phyloP scores from a whole-genome alignment of 2,329 filamentous ascomycete species.

The Diaporthe ampelina region DNA sequence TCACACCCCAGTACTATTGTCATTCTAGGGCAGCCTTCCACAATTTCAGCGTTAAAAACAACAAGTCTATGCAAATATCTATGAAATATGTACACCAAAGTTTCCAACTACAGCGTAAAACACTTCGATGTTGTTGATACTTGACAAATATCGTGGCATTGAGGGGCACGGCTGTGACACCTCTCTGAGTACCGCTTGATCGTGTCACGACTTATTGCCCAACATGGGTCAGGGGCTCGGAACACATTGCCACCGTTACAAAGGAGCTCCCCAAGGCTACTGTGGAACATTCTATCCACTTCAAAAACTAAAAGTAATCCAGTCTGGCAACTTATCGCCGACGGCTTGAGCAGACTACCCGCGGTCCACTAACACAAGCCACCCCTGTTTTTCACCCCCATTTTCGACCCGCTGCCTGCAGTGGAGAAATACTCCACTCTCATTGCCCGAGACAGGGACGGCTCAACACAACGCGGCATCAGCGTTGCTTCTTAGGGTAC shows the following conservation, averaged over 20 bases:
- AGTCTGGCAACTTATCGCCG: neutral
- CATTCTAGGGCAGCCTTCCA: neutral
- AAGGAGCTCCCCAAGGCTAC: neutral
- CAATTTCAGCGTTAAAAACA: neutral
- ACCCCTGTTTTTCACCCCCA: slow-evolving; percentile 27
- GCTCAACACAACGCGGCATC: neutral
- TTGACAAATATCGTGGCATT: neutral
- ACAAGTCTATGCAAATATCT: no score
- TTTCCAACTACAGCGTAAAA: neutral
- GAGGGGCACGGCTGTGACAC: neutral
- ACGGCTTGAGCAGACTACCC: no score
- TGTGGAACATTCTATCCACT: neutral
- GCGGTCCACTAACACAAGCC: neutral
- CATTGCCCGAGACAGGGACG: slow-evolving; percentile 1
- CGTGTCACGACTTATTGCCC: neutral
- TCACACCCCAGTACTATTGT: no score
- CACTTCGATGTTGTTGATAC: neutral
- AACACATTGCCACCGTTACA: neutral
- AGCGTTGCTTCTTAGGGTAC: neutral
- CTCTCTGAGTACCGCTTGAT: neutral
- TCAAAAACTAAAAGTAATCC: neutral
- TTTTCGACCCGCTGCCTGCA: slow-evolving; percentile 28
- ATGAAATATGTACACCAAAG: no score
- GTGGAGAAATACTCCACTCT: slow-evolving; percentile 14
- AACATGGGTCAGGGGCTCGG: neutral